A percentile compares a stretch with the other conserved stretches of the same genome.
phyloP scores from a whole-genome alignment of 1,284 basidiomycete genomes.

The Cryptococcus sp. region DNA sequence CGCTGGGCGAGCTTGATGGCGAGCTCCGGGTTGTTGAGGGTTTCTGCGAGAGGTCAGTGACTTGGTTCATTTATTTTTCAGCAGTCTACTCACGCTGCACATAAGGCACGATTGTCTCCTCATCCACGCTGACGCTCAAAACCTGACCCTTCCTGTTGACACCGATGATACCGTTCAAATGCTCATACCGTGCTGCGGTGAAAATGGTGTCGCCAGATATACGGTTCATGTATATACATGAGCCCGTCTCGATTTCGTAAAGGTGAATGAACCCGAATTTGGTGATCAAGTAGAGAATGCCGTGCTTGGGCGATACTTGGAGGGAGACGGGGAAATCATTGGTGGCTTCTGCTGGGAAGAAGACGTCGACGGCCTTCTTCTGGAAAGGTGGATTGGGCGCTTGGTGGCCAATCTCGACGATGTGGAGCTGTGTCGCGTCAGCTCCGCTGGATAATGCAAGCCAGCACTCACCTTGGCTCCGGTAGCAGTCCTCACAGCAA shows the following conservation, averaged over 20 bases:
- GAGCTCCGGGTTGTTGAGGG: constrained; percentile 95
- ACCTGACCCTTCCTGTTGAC: constrained; percentile 99
- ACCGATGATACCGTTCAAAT: constrained; percentile 92
- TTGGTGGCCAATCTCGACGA: constrained; percentile 97
- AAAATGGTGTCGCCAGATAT: constrained; percentile 99
- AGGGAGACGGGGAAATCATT: constrained; percentile 99
- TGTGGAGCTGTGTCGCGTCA: constrained; percentile 73
- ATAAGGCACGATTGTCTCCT: constrained; percentile 94
- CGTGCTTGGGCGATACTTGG: constrained; percentile 97
- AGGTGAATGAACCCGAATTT: constrained; percentile 99
- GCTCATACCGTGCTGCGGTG: constrained; percentile 95
- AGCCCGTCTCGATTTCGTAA: constrained; percentile 97
- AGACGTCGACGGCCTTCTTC: constrained; percentile 99
- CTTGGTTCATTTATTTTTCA: background rate
- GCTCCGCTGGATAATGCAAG: background rate
- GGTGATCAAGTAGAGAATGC: constrained; percentile 95
- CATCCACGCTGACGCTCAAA: constrained; percentile 94
- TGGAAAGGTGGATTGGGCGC: constrained; percentile 92
- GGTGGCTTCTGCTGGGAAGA: constrained; percentile 97
- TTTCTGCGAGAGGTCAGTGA: constrained; percentile 54
- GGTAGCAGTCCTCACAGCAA: constrained; percentile 90
- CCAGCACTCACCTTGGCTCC: constrained; percentile 80
- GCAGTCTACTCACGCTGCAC: constrained; percentile 61
- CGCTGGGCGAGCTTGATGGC: constrained; percentile 98
- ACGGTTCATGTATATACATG: constrained; percentile 99